Evolutionary conservation across 2,329 filamentous ascomycete species (phyloP), one percentile per base, ranked within the genome.

Genomic region (Clarireedia sp.): DNA sequence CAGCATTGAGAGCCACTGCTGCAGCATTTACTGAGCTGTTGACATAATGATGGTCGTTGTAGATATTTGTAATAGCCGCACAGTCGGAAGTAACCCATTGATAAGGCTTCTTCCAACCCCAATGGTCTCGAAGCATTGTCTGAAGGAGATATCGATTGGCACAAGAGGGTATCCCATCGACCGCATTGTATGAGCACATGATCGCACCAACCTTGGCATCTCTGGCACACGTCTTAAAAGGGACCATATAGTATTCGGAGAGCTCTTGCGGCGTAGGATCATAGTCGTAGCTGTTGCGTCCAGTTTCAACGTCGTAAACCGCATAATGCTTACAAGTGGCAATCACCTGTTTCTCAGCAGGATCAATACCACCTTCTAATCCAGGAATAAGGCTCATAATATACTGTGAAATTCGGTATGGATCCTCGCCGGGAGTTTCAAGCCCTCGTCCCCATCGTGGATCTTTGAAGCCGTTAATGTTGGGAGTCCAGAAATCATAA

Each of bases 141-240:
- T 83, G 74, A 37, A 87, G 73, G 0, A 88, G 73, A 60, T 82
- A 88, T 0, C 74, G 71, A 60, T 80, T 79, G 0, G 82, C 81
- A 60, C 85, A 88, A 2, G 81, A 76, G 0, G 85, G 84, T 0
- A 82, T 75, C 0, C 85, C 85, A 56, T 88, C 86, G 40, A 88
- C 73, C 0, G 81, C 72, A 60, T 87, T 83, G 66, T 84, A 83
- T 0, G 76, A 77, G 62, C 80, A 83, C 81, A 83, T 83, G 60
- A 84, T 72, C 33, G 81, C 83, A 16, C 75, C 73, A 3, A 78
- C 78, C 47, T 76, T 74, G 3, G 77, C 75, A 63, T 83, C 79
- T 10, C 78, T 73, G 45, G 77, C 80, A 67, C 83, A 86, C 65
- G 76, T 76, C 63, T 84, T 73, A 70, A 88, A 88, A 0, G 82